Percentiles rank a stretch among this genome's conserved stretches.
These are phyloP conservation scores for Stachybotrys echinatus DNA, from an alignment of 2,329 filamentous ascomycete species.

Conservation along the genomic window DNA sequence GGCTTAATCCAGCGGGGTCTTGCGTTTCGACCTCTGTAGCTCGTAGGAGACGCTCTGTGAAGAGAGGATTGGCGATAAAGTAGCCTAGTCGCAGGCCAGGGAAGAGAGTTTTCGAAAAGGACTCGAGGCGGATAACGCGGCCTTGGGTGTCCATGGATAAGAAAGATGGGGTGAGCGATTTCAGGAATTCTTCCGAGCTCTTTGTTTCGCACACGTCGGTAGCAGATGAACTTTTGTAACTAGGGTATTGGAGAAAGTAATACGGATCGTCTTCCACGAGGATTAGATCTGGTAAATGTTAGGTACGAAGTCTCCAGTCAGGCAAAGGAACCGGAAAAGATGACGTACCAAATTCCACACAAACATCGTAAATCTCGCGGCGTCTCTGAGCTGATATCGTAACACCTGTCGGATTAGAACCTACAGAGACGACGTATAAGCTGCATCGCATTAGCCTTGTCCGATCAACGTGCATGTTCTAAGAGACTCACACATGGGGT, in stretches of 20 bases:
- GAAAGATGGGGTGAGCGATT: conserved; percentile 13
- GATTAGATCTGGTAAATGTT: conserved; percentile 1
- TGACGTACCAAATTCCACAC: conserved; percentile 34
- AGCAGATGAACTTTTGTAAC: conserved; percentile 3
- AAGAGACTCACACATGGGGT: conserved; percentile 9
- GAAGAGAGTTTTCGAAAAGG: conserved; percentile 14
- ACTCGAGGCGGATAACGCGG: conserved; percentile 17
- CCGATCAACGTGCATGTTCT: neutral
- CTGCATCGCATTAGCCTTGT: conserved; percentile 1
- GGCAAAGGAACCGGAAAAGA: conserved; percentile 45
- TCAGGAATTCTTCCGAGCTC: conserved; percentile 9
- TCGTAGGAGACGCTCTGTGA: conserved; percentile 20
- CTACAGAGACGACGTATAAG: conserved; percentile 37
- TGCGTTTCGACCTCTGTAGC: conserved; percentile 51
- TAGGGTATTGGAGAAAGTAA: conserved; percentile 18
- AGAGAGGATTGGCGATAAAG: conserved; percentile 37
- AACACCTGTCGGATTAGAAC: conserved; percentile 66
- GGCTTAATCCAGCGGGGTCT: conserved; percentile 62
- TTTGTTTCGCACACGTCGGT: neutral
- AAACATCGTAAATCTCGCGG: conserved; percentile 47
- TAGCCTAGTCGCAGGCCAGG: conserved; percentile 45
- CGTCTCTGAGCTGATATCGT: conserved; percentile 55
- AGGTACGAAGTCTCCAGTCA: conserved; percentile 25
- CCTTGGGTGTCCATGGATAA: conserved; percentile 17
- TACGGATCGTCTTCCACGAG: conserved; percentile 16